Conservation (phyloP, 1,284 basidiomycete species). For the Xanthoconium separans region DNA sequence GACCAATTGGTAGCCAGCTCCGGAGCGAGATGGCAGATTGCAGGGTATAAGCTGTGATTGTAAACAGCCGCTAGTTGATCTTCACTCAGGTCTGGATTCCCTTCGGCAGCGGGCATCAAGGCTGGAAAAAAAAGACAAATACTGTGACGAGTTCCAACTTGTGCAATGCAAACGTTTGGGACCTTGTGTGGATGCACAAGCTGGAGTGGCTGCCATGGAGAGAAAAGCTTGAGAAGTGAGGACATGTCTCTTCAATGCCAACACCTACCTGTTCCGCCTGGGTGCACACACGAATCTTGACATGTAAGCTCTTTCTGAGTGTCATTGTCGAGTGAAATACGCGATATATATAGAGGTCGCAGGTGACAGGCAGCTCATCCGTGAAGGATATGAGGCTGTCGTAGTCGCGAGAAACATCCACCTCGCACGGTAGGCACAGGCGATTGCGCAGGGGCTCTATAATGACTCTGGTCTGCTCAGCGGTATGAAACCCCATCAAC, state of each 20-base stretch:
- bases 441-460: too few species aligned
- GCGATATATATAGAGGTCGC: slow-evolving; percentile 2
- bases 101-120: slow-evolving; percentile 2
- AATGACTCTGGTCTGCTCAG: too few species aligned
- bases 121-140: slow-evolving; percentile 8
- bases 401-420: slow-evolving; percentile 1
- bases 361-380: slow-evolving; percentile 2
- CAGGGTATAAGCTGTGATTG: slow-evolving; percentile 3
- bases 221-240: too few species aligned
- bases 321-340: slow-evolving; percentile 3
- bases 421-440: too few species aligned
- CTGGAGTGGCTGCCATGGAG: not conserved
- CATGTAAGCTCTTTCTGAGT: slow-evolving; percentile 1
- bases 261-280: not conserved
- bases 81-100: not conserved
- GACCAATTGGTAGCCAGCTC: slow-evolving; percentile 12
- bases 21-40: slow-evolving; percentile 1
- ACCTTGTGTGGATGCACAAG: slow-evolving; percentile 6
- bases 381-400: slow-evolving; percentile 10
- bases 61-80: slow-evolving; percentile 3
- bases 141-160: slow-evolving; percentile 1
- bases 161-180: slow-evolving; percentile 11
- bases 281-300: slow-evolving; percentile 3
- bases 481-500: too few species aligned
- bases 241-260: not conserved